Percentiles rank a stretch among this genome's conserved stretches.
Conservation (phyloP, 2,329 filamentous ascomycete genomes). For the Stagonosporopsis chrysanthemi region DNA sequence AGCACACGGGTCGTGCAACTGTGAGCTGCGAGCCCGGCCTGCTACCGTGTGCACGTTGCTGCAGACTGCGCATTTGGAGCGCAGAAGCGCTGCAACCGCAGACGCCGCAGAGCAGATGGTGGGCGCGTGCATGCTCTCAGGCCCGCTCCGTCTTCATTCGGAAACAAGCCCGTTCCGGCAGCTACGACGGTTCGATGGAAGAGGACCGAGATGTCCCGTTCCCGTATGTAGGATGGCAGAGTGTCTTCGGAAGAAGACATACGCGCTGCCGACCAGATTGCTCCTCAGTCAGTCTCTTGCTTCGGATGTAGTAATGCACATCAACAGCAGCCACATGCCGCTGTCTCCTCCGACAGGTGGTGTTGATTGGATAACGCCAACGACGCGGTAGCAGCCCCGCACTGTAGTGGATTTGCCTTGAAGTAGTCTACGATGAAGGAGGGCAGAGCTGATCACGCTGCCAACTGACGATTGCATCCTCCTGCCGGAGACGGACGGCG, state of each 20-base stretch:
- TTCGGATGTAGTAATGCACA: not conserved
- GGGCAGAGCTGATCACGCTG: slow-evolving; percentile 32
- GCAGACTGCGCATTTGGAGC: slow-evolving; percentile 24
- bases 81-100: slow-evolving; percentile 38
- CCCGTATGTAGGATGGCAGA: not conserved
- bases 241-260: not conserved
- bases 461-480: slow-evolving; percentile 17
- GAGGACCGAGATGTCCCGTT: slow-evolving; percentile 8
- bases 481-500: slow-evolving; percentile 30
- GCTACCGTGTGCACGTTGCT: slow-evolving; percentile 4
- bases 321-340: not conserved
- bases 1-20: not conserved
- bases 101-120: slow-evolving; percentile 31
- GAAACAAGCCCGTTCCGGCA: slow-evolving; percentile 36
- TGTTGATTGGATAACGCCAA: slow-evolving; percentile 2
- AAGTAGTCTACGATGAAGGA: slow-evolving; percentile 18
- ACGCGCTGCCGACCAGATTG: not conserved
- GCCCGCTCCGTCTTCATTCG: slow-evolving; percentile 29
- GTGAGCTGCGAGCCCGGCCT: slow-evolving; percentile 7
- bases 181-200: slow-evolving; percentile 8
- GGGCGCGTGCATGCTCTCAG: slow-evolving; percentile 17
- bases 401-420: slow-evolving; percentile 14
- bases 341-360: not conserved
- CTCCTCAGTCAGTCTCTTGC: not conserved
- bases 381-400: slow-evolving; percentile 20